Evolutionary conservation across 2,329 filamentous ascomycete species (phyloP).

Genomic region (Phaeophleospora eucalypticola): DNA sequence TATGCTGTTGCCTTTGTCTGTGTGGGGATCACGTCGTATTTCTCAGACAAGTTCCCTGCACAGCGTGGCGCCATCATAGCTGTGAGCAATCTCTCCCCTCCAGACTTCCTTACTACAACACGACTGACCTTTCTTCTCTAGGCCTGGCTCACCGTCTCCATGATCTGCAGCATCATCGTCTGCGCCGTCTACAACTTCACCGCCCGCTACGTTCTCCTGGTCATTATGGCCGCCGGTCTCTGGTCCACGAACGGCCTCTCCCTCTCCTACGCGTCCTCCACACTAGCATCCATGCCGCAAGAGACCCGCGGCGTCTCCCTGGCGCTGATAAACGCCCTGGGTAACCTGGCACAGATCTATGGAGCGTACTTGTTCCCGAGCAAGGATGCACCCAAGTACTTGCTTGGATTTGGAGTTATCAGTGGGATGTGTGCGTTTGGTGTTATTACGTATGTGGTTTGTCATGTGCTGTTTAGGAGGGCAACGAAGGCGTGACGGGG

Average conservation of each 20-base stretch:
- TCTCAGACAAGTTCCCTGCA: slow-evolving; percentile 45
- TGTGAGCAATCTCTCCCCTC: slow-evolving; percentile 3
- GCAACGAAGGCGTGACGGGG: not conserved
- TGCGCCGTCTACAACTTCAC: slow-evolving; percentile 48
- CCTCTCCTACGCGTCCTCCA: slow-evolving; percentile 50
- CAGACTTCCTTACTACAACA: not conserved
- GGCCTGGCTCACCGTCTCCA: slow-evolving; percentile 43
- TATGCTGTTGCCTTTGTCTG: slow-evolving; percentile 52
- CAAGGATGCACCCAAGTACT: slow-evolving; percentile 31
- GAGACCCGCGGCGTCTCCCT: slow-evolving; percentile 29
- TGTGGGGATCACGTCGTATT: slow-evolving; percentile 45
- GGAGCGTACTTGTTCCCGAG: slow-evolving; percentile 35
- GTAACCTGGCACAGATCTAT: slow-evolving; percentile 35
- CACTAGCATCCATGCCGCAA: slow-evolving; percentile 46
- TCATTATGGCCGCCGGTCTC: slow-evolving; percentile 54
- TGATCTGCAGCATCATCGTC: slow-evolving; percentile 38
- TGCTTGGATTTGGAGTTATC: slow-evolving; percentile 31
- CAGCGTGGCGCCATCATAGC: slow-evolving; percentile 49
- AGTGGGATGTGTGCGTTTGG: slow-evolving; percentile 45
- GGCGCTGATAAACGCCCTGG: slow-evolving; percentile 31
- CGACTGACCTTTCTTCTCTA: not conserved
- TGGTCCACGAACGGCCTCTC: slow-evolving; percentile 52
- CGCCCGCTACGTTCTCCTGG: slow-evolving; percentile 52
- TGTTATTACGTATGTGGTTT: slow-evolving; percentile 24
- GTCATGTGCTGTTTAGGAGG: slow-evolving; percentile 16